These are phyloP conservation scores for Rubia peregrina DNA, from an alignment of 305 asterid species.

Conservation along the genomic window DNA sequence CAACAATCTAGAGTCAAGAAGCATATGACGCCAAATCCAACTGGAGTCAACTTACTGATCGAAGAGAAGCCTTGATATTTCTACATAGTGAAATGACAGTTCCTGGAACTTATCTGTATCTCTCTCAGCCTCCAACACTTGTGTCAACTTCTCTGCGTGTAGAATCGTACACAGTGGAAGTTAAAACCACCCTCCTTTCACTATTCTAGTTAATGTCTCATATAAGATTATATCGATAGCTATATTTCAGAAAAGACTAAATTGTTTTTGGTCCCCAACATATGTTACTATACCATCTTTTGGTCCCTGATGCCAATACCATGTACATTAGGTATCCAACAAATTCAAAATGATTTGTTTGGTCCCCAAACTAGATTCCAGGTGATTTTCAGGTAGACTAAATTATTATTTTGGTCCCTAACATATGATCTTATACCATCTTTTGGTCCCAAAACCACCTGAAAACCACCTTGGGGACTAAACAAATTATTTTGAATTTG, in stretches of 20 bases:
- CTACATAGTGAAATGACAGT: conserved; percentile 90
- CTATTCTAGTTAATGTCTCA: not conserved
- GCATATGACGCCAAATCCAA: not conserved
- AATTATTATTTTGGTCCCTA: too few relatives aligned
- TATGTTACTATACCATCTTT: too few relatives aligned
- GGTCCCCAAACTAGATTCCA: too few relatives aligned
- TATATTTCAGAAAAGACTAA: not conserved
- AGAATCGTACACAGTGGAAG: not conserved
- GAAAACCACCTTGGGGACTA: too few relatives aligned
- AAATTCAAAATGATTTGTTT: too few relatives aligned
- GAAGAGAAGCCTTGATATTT: conserved; percentile 88
- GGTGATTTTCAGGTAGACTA: too few relatives aligned
- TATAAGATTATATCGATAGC: not conserved
- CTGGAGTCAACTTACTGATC: conserved; percentile 55
- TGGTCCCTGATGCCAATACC: too few relatives aligned
- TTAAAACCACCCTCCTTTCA: not conserved
- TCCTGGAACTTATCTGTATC: conserved; percentile 81
- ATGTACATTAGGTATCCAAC: too few relatives aligned
- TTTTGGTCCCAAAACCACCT: too few relatives aligned
- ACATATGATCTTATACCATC: too few relatives aligned
- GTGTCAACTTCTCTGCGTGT: conserved; percentile 57
- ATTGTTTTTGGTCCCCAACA: too few relatives aligned
- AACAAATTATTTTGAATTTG: too few relatives aligned
- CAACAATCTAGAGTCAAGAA: conserved; percentile 13
- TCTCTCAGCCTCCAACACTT: conserved; percentile 82